Conservation (phyloP, 345 rosid genomes). For the Hevea brasiliensis region DNA sequence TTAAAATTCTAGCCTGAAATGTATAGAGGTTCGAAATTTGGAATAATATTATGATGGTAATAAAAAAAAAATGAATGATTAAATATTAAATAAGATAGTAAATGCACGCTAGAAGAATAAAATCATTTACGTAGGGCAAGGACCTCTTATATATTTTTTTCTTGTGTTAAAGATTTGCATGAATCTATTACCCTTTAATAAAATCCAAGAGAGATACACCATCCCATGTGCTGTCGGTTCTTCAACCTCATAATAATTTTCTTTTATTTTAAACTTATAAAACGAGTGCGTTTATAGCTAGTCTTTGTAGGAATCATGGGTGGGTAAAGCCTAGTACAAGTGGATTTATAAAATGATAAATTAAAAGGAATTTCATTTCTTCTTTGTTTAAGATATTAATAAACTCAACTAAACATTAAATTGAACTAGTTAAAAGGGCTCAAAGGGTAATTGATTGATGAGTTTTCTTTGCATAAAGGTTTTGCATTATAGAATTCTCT, state of each 20-base stretch:
- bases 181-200: slow-evolving; percentile 9
- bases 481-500: not conserved
- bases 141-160: slow-evolving; percentile 16
- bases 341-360: slow-evolving; percentile 22
- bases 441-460: slow-evolving; percentile 16
- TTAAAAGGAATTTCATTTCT: slow-evolving; percentile 13
- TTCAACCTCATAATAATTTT: slow-evolving; percentile 8
- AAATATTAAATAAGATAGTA: not conserved
- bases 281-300: slow-evolving; percentile 21
- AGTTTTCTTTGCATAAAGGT: slow-evolving; percentile 11
- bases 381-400: slow-evolving; percentile 7
- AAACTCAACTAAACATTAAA: slow-evolving; percentile 17
- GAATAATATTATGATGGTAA: too few species aligned
- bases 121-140: slow-evolving; percentile 39
- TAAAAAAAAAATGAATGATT: not conserved
- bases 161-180: slow-evolving; percentile 5
- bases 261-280: not conserved
- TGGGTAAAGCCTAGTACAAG: slow-evolving; percentile 32
- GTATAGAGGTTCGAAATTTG: too few species aligned
- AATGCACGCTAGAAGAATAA: slow-evolving; percentile 25
- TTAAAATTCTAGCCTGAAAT: too few species aligned
- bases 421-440: slow-evolving; percentile 6
- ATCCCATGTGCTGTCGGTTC: slow-evolving; percentile 46
- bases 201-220: slow-evolving; percentile 33
- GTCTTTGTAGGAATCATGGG: slow-evolving; percentile 33